Evolutionary conservation across 1,284 basidiomycete genomes (phyloP).

Genomic region (Boletus mariae): DNA sequence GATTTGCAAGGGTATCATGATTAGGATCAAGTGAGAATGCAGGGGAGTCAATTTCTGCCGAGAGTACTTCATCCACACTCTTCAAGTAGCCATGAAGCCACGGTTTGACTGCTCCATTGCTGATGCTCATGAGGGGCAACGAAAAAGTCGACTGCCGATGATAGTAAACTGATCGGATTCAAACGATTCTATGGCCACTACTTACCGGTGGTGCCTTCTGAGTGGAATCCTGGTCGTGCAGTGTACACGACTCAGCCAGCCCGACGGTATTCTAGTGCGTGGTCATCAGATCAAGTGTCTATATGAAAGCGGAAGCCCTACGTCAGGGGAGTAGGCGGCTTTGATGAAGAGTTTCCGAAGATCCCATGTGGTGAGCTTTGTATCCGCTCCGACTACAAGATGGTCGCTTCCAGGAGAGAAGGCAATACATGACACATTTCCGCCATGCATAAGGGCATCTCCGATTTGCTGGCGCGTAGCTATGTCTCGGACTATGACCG

Average conservation of each 20-base stretch:
- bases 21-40: neutral
- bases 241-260: neutral
- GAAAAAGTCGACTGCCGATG: conserved; percentile 9
- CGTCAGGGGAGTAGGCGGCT: neutral
- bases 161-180: neutral
- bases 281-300: neutral
- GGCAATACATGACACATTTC: conserved; percentile 10
- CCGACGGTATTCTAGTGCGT: neutral
- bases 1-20: conserved; percentile 11
- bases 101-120: conserved; percentile 13
- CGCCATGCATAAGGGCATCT: neutral
- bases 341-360: neutral
- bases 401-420: conserved; percentile 12
- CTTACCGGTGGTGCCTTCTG: conserved; percentile 6
- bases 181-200: too few relatives aligned
- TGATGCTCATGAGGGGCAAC: conserved; percentile 17
- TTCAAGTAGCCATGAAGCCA: conserved; percentile 20
- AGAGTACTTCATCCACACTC: conserved; percentile 9
- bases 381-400: conserved; percentile 6
- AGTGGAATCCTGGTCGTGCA: conserved; percentile 7
- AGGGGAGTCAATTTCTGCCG: conserved; percentile 9
- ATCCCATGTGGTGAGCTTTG: conserved; percentile 6
- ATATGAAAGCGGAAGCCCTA: neutral
- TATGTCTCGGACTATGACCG: conserved; percentile 1
- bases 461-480: conserved; percentile 2